Base-by-base conservation (phyloP, 306 rosid species). In the Rubus parviflorus region DNA sequence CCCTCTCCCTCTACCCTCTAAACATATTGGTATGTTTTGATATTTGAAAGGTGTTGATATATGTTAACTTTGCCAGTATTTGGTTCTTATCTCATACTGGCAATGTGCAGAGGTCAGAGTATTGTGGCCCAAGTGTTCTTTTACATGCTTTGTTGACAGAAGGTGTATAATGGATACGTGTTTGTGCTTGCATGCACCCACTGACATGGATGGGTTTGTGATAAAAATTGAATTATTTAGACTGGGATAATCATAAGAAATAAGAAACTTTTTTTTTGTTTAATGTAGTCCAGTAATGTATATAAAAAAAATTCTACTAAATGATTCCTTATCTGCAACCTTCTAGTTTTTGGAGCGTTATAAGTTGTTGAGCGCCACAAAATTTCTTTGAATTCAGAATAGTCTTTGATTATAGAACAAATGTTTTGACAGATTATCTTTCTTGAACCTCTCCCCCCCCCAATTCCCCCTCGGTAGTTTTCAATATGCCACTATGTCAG, bases 41-140 rank as follows among this genome's bases (percentile, higher is more conserved):
- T 67, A 58, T 61, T 58, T 64, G 66, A 41, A 65, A 75, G 58
- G 58, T 53, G 68, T 76, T 63, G 40, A 20, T 67, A 46, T 71
- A 19, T 51, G 48, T 22, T 48, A 53, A n/a, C 52, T 40, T 45
- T 68, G 56, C 19, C 37, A 20, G 37, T 76, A 37, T n/a, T 49
- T 47, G 41, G 79, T 64, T 48, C 25, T n/a, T 40, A 11, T 61
- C 15, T 47, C 72, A 35, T 15, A 42, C 37, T 74, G 77, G 77
- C 17, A 11, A 72, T 72, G 76, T 30, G 56, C n/a, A 41, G 58
- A 22, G 67, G 38, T n/a, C 5, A 49, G 51, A 22, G 46, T 46
- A 16, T 56, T 69, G 7, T 57, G 37, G 25, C 35, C 22, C 2
- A 38, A 15, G 22, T 17, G 2, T 54, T 54, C 4, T 6, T 30